Evolutionary conservation across 1,284 basidiomycete genomes (phyloP).

Genomic region (Puccinia novopanici): DNA sequence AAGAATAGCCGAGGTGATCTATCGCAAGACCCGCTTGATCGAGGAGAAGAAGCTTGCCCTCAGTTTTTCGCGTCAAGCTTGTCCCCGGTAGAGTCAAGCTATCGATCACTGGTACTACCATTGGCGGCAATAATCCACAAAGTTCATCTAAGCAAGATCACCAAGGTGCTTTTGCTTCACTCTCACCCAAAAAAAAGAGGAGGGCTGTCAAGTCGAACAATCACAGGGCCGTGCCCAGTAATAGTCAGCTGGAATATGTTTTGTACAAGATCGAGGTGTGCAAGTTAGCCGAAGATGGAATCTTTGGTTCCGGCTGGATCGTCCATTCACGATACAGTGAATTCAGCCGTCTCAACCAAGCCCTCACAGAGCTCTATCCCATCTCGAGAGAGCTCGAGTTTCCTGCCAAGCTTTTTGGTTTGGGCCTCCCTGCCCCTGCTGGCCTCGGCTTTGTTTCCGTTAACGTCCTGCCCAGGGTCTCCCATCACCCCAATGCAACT

Average conservation of each 20-base stretch:
- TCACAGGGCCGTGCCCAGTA: not conserved
- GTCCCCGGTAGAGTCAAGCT: constrained; percentile 66
- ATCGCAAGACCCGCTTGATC: constrained; percentile 87
- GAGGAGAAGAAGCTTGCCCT: constrained; percentile 73
- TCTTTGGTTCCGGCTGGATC: constrained; percentile 80
- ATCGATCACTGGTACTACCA: constrained; percentile 70
- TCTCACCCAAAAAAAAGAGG: constrained; percentile 4
- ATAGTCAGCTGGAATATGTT: constrained; percentile 68
- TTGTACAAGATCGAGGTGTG: constrained; percentile 89
- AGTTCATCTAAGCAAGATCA: not conserved
- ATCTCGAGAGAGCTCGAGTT: constrained; percentile 75
- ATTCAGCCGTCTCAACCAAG: constrained; percentile 83
- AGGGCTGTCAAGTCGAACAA: not conserved
- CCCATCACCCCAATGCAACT: not conserved
- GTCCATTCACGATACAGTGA: constrained; percentile 90
- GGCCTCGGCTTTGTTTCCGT: too few species aligned
- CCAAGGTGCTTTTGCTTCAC: not conserved
- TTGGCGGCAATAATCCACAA: constrained; percentile 58
- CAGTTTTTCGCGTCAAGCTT: constrained; percentile 70
- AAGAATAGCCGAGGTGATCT: constrained; percentile 78
- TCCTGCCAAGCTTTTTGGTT: constrained; percentile 84
- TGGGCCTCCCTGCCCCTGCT: constrained; percentile 60
- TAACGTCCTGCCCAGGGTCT: constrained; percentile 5
- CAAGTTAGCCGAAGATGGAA: constrained; percentile 75
- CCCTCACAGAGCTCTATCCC: constrained; percentile 72